Conservation (phyloP, 805 yeast species). For the Blastobotrys peoriensis region DNA sequence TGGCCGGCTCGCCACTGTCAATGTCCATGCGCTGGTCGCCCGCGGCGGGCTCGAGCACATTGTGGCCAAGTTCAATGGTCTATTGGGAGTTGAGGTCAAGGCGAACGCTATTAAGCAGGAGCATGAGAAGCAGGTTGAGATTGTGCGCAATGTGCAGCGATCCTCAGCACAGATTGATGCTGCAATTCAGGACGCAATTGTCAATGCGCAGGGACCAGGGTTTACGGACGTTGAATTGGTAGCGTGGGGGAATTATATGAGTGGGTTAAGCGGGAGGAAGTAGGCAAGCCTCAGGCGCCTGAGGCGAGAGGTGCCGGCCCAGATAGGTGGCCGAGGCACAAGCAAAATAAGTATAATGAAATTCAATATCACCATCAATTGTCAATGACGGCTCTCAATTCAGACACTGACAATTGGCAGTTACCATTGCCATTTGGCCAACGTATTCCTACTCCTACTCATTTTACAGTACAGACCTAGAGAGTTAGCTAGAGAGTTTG, state of each 20-base stretch:
- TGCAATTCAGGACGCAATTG: slow-evolving; percentile 9
- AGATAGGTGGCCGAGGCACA: too few relatives aligned
- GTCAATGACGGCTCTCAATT: too few relatives aligned
- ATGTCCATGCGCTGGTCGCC: slow-evolving; percentile 22
- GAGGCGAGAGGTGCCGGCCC: too few relatives aligned
- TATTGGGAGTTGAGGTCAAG: slow-evolving; percentile 44
- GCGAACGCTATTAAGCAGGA: slow-evolving; percentile 66
- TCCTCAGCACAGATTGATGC: slow-evolving; percentile 27
- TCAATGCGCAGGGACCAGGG: background rate
- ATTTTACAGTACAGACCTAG: too few relatives aligned
- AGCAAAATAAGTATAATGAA: too few relatives aligned
- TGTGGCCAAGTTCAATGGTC: slow-evolving; percentile 36
- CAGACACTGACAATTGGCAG: too few relatives aligned
- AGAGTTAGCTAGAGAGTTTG: too few relatives aligned
- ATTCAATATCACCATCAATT: too few relatives aligned
- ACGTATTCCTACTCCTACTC: too few relatives aligned
- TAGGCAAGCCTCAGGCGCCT: too few relatives aligned
- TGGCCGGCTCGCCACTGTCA: slow-evolving; percentile 34
- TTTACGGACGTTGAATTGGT: background rate
- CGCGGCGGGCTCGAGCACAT: slow-evolving; percentile 20
- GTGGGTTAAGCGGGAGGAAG: background rate
- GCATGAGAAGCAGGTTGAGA: slow-evolving; percentile 49
- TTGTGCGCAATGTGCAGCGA: slow-evolving; percentile 30
- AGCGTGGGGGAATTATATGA: background rate
- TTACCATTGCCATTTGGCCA: too few relatives aligned